These are phyloP conservation scores for Pyrus communis DNA, from an alignment of 306 rosid species.

Conservation along the genomic window DNA sequence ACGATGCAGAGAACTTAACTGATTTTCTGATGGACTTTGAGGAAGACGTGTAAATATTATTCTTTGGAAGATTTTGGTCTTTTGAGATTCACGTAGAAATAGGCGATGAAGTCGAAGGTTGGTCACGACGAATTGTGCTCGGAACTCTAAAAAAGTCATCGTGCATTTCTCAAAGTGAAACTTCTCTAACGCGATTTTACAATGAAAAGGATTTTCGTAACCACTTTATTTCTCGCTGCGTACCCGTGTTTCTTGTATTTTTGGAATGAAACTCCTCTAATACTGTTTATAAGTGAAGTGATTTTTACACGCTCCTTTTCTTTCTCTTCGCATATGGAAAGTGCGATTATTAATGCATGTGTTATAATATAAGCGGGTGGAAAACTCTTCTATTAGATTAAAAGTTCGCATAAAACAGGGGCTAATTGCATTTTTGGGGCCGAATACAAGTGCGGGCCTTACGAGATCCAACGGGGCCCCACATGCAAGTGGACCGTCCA, in stretches of 20 bases:
- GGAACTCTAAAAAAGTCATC: background rate
- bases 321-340: no score
- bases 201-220: no score
- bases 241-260: no score
- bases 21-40: conserved; percentile 90
- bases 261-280: no score
- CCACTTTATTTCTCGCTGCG: no score
- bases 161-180: background rate
- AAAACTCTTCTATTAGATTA: no score
- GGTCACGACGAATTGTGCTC: background rate
- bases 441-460: background rate
- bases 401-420: no score
- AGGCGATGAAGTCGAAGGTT: background rate
- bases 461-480: background rate
- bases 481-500: background rate
- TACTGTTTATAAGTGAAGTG: no score
- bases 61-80: background rate
- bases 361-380: no score
- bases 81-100: background rate
- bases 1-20: conserved; percentile 77
- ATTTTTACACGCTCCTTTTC: no score
- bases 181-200: no score
- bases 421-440: background rate
- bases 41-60: conserved; percentile 32
- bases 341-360: no score